A percentile compares a stretch with the other conserved stretches of the same genome.
phyloP scores from a whole-genome alignment of 495 filamentous ascomycete species.

The Aspergillus steynii region DNA sequence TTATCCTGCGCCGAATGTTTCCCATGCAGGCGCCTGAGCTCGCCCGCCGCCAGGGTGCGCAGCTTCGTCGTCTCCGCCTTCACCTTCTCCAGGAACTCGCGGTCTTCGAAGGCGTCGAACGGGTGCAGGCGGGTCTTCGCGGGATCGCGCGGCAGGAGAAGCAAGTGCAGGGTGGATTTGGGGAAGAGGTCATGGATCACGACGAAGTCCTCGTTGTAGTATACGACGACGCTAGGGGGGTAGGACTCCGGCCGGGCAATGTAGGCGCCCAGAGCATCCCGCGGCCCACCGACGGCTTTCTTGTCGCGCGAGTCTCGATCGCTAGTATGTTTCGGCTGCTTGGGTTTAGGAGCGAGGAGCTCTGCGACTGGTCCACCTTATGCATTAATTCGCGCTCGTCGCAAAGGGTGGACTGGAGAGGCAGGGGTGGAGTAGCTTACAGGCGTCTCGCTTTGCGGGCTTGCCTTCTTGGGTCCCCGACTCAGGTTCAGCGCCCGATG shows the following conservation, averaged over 20 bases:
- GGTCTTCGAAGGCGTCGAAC: constrained; percentile 74
- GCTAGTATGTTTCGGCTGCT: constrained; percentile 38
- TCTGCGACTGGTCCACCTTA: constrained; percentile 55
- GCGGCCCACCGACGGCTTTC: constrained; percentile 38
- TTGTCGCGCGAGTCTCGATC: constrained; percentile 26
- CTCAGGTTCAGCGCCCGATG: background rate
- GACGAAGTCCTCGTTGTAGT: constrained; percentile 70
- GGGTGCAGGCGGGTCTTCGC: constrained; percentile 66
- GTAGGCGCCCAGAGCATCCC: constrained; percentile 66
- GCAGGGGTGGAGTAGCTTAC: constrained; percentile 25
- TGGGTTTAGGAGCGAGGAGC: constrained; percentile 64
- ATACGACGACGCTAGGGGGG: constrained; percentile 63
- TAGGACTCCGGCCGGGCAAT: constrained; percentile 65
- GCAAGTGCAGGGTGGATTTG: constrained; percentile 80
- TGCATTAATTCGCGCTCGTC: background rate
- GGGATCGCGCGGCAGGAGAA: constrained; percentile 77
- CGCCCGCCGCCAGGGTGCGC: constrained; percentile 64
- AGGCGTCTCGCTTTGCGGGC: constrained; percentile 45
- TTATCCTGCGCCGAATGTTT: constrained; percentile 60
- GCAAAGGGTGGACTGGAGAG: background rate
- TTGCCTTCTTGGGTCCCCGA: constrained; percentile 12
- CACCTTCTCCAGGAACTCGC: constrained; percentile 67
- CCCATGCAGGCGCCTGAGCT: constrained; percentile 73
- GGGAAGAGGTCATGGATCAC: constrained; percentile 82
- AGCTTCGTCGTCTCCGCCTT: constrained; percentile 60